phyloP scores from a whole-genome alignment of 768 basidiomycete genomes.

The Xanthoconium purpureum region DNA sequence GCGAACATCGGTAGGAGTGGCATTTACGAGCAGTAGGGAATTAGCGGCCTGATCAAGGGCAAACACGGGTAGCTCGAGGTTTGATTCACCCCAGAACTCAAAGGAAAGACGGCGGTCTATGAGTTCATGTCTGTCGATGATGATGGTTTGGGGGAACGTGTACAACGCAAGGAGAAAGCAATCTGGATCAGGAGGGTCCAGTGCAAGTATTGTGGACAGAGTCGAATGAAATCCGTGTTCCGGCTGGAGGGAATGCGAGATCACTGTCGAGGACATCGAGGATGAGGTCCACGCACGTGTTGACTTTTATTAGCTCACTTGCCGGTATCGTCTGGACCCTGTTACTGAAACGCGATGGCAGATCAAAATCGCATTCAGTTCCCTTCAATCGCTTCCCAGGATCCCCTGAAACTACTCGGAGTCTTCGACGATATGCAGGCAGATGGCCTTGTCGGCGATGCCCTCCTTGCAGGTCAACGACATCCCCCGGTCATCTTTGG shows the following conservation, averaged over 20 bases:
- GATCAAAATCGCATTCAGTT: conserved; percentile 14
- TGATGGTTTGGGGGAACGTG: conserved; percentile 38
- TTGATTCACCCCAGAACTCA: conserved; percentile 35
- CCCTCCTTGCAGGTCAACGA: conserved; percentile 13
- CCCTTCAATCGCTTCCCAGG: conserved; percentile 8
- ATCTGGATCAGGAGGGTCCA: conserved; percentile 4
- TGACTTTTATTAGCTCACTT: neutral
- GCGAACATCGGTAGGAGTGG: conserved; percentile 11
- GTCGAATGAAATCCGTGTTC: conserved; percentile 32
- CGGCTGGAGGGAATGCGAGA: conserved; percentile 21
- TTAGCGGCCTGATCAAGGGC: conserved; percentile 29
- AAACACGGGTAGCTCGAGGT: conserved; percentile 44
- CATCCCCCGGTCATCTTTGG: conserved; percentile 60
- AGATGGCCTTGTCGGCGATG: conserved; percentile 13
- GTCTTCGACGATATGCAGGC: conserved; percentile 28
- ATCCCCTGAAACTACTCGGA: conserved; percentile 10
- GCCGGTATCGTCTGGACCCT: neutral
- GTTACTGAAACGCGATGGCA: conserved; percentile 7
- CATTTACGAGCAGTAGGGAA: conserved; percentile 33
- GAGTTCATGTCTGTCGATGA: conserved; percentile 47
- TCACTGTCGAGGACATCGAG: conserved; percentile 17
- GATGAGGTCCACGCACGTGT: neutral
- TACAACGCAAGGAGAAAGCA: conserved; percentile 35
- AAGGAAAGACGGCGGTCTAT: conserved; percentile 31
- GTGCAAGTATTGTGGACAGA: conserved; percentile 20